A percentile compares a stretch with the other conserved stretches of the same genome.
phyloP scores from a whole-genome alignment of 1,284 basidiomycete species.

The Schizophyllum commune region DNA sequence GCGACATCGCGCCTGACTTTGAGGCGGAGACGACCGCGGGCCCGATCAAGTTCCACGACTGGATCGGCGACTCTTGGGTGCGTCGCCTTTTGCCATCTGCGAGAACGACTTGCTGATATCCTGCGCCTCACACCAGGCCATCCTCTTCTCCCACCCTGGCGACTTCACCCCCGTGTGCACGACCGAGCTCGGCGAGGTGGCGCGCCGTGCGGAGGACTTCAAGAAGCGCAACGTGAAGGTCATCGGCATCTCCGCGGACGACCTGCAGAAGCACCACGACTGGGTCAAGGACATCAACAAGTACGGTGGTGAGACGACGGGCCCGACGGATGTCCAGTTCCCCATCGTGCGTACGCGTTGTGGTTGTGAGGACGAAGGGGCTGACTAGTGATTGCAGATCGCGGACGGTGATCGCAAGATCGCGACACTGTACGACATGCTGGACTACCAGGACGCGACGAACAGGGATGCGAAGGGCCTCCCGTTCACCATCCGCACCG shows the following conservation, averaged over 20 bases:
- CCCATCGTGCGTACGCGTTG: constrained; percentile 65
- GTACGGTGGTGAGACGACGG: constrained; percentile 51
- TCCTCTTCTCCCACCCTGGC: constrained; percentile 93
- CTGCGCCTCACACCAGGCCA: constrained; percentile 35
- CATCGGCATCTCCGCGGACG: constrained; percentile 92
- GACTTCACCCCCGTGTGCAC: constrained; percentile 86
- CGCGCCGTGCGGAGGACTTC: constrained; percentile 83
- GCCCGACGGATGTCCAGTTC: constrained; percentile 75
- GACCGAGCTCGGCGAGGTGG: constrained; percentile 95
- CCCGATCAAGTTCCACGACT: constrained; percentile 85
- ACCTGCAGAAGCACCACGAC: constrained; percentile 74
- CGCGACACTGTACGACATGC: constrained; percentile 88
- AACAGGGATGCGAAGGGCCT: constrained; percentile 91
- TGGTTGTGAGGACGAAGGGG: neutral
- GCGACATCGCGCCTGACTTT: constrained; percentile 76
- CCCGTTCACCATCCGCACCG: constrained; percentile 87
- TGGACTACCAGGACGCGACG: constrained; percentile 90
- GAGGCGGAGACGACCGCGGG: constrained; percentile 78
- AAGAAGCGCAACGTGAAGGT: constrained; percentile 84
- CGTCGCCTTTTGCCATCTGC: constrained; percentile 7
- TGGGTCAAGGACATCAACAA: constrained; percentile 95
- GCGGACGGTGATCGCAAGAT: constrained; percentile 87
- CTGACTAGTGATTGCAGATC: constrained; percentile 46
- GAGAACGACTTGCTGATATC: constrained; percentile 12
- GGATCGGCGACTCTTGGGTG: constrained; percentile 86